A percentile compares a stretch with the other conserved stretches of the same genome.
These are phyloP conservation scores for Xylaria sp. DNA, from an alignment of 2,329 filamentous ascomycete genomes.

Conservation along the genomic window DNA sequence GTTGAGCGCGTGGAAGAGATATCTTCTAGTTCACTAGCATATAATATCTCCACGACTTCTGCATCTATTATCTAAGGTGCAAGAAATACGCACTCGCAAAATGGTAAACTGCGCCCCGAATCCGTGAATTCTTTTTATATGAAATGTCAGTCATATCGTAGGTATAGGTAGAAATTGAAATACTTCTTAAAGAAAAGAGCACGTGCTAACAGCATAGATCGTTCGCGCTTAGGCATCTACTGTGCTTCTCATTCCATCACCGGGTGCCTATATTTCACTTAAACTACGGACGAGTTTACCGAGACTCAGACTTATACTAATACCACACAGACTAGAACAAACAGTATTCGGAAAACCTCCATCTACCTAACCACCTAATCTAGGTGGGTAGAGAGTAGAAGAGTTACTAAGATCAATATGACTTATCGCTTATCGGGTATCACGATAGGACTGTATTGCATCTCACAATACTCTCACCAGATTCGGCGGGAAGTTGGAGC, in stretches of 20 bases:
- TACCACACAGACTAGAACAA: no score
- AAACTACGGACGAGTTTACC: neutral
- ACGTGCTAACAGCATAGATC: neutral
- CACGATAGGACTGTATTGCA: neutral
- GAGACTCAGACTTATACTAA: neutral
- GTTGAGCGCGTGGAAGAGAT: neutral
- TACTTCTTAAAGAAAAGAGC: neutral
- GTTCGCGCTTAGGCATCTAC: neutral
- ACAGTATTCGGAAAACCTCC: neutral
- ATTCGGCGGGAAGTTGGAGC: constrained; percentile 29
- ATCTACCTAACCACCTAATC: neutral
- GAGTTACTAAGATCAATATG: neutral
- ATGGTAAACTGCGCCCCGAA: neutral
- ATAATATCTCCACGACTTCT: neutral
- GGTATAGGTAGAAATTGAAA: neutral
- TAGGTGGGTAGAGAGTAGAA: neutral
- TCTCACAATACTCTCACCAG: neutral
- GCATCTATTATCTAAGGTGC: neutral
- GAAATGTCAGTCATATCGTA: neutral
- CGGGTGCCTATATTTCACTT: neutral
- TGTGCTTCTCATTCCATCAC: neutral
- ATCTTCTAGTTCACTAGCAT: neutral
- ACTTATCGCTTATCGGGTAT: neutral
- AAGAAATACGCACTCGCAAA: neutral
- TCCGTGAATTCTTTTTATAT: neutral